These are phyloP conservation scores for Pythium plurisporium DNA, from an alignment of 352 stramenopile species.

Conservation along the genomic window DNA sequence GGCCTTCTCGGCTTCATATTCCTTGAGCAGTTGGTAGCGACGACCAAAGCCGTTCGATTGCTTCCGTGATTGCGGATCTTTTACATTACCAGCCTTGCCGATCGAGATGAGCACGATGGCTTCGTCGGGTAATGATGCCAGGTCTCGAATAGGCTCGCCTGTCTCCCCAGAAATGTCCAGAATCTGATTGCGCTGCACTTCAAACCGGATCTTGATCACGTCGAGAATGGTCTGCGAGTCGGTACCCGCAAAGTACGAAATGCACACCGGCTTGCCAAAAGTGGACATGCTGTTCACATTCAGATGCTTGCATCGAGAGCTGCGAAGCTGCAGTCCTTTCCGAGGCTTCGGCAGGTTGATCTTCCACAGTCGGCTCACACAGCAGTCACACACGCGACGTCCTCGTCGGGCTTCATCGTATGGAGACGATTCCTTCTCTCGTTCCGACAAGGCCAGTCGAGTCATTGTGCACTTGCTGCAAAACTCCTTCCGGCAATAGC, in stretches of 20 bases:
- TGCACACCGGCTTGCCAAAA: slow-evolving; percentile 71
- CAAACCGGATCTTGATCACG: slow-evolving; percentile 75
- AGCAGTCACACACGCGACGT: slow-evolving; percentile 68
- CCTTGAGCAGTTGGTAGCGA: slow-evolving; percentile 20
- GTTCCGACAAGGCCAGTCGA: slow-evolving; percentile 53
- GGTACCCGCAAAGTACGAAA: slow-evolving; percentile 78
- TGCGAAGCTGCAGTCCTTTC: slow-evolving; percentile 46
- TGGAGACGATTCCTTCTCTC: slow-evolving; percentile 42
- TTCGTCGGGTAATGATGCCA: slow-evolving; percentile 50
- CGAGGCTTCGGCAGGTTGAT: slow-evolving; percentile 75
- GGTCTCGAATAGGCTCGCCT: slow-evolving; percentile 57
- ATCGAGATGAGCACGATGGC: slow-evolving; percentile 71
- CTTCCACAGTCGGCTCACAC: slow-evolving; percentile 71
- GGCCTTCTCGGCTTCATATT: slow-evolving; percentile 17
- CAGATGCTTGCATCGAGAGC: slow-evolving; percentile 52
- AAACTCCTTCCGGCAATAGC: slow-evolving; percentile 71
- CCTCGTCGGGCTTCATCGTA: slow-evolving; percentile 47
- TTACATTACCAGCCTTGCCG: slow-evolving; percentile 72
- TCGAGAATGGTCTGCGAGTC: slow-evolving; percentile 68
- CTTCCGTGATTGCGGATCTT: slow-evolving; percentile 37
- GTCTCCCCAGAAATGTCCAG: slow-evolving; percentile 72
- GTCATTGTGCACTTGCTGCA: slow-evolving; percentile 84
- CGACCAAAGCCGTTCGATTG: slow-evolving; percentile 18
- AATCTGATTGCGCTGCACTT: slow-evolving; percentile 70
- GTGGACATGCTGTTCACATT: slow-evolving; percentile 78